A percentile compares a stretch with the other conserved stretches of the same genome.
These are phyloP conservation scores for Bothriochloa decipiens DNA, from an alignment of 176 grass and related monocot genomes.

Conservation along the genomic window DNA sequence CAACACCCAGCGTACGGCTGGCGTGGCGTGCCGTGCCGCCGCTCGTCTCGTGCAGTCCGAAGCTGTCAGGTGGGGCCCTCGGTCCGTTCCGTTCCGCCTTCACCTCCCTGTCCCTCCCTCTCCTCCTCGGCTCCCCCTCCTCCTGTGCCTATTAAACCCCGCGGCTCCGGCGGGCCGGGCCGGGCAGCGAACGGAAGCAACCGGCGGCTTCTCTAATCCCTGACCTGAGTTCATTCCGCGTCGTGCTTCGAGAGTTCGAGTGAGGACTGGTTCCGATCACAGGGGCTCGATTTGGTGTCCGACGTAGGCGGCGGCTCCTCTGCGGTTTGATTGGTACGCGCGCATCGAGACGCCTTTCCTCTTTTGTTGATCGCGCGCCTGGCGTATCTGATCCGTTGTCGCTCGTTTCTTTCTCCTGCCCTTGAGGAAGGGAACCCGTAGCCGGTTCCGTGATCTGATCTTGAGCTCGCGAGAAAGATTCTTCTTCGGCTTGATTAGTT, in stretches of 20 bases:
- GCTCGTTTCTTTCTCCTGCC: not conserved
- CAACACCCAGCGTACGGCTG: not conserved
- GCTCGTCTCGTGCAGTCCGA: not conserved
- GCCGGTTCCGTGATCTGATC: not conserved
- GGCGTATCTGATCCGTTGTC: not conserved
- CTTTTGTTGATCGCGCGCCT: not conserved
- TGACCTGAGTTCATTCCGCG: not conserved
- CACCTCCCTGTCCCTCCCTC: no score
- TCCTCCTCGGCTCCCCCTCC: no score
- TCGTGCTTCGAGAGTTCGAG: not conserved
- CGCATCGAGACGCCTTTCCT: constrained; percentile 12
- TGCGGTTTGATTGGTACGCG: constrained; percentile 30
- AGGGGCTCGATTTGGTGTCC: not conserved
- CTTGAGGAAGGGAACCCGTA: no score
- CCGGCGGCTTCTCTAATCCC: not conserved
- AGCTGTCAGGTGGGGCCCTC: constrained; percentile 28
- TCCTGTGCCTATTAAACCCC: not conserved
- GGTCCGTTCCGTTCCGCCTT: not conserved
- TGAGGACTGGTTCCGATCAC: not conserved
- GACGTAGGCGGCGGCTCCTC: not conserved
- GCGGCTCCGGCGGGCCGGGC: not conserved
- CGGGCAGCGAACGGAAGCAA: not conserved
- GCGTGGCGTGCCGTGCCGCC: not conserved
- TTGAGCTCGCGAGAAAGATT: not conserved
- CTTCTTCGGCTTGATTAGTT: no score